These are phyloP conservation scores for Pythium pyrilobum DNA, from an alignment of 352 stramenopile genomes.

Conservation along the genomic window DNA sequence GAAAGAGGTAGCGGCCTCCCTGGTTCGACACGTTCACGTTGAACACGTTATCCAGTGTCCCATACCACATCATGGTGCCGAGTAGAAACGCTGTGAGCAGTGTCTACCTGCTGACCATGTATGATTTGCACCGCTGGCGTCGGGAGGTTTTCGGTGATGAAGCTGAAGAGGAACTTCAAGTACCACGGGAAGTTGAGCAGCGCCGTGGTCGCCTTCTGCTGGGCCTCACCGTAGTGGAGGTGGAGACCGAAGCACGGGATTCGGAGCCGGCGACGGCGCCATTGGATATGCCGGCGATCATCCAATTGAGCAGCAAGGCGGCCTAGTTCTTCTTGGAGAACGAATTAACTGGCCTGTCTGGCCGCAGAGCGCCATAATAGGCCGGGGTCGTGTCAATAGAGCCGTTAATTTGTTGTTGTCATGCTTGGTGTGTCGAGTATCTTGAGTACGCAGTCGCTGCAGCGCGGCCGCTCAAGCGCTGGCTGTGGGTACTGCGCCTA, in stretches of 20 bases:
- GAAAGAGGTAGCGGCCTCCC: background rate
- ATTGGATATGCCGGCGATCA: constrained; percentile 23
- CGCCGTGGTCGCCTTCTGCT: background rate
- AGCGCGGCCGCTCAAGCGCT: too few species aligned
- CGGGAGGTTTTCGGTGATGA: constrained; percentile 18
- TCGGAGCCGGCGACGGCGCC: constrained; percentile 11
- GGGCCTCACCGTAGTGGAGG: background rate
- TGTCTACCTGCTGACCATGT: constrained; percentile 20
- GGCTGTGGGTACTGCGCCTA: too few species aligned
- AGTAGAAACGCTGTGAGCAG: constrained; percentile 6
- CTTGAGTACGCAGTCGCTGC: too few species aligned
- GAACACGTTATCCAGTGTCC: background rate
- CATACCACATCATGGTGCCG: background rate
- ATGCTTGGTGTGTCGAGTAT: too few species aligned
- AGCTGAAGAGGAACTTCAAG: constrained; percentile 16
- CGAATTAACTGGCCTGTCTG: too few species aligned
- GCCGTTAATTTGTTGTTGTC: too few species aligned
- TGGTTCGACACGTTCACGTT: background rate
- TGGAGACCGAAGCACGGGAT: constrained; percentile 19
- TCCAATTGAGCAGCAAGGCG: constrained; percentile 24
- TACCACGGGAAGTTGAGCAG: constrained; percentile 8
- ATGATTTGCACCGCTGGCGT: constrained; percentile 19
- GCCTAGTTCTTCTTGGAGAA: too few species aligned
- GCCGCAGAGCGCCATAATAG: too few species aligned
- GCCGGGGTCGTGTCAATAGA: too few species aligned